phyloP scores from a whole-genome alignment of 305 asterid species.

The Fraxinus dipetala region DNA sequence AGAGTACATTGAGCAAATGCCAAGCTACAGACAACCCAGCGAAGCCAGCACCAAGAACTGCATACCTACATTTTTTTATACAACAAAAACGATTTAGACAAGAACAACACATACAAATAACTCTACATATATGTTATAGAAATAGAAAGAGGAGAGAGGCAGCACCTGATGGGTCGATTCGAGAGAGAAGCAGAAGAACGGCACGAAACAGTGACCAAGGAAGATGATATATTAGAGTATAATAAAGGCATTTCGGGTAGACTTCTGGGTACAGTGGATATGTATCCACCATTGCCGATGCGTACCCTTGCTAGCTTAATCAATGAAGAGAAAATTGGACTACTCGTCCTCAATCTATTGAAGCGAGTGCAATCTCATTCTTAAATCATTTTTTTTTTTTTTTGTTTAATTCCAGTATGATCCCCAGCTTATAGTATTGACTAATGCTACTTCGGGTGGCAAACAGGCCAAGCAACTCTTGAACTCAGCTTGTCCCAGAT shows the following conservation, averaged over 20 bases:
- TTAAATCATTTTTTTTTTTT: neutral
- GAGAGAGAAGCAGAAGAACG: conserved; percentile 31
- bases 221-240: neutral
- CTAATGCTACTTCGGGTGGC: neutral
- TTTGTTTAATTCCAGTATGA: neutral
- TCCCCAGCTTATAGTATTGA: neutral
- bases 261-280: neutral
- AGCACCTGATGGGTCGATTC: conserved; percentile 38
- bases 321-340: neutral
- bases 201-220: neutral
- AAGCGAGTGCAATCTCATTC: neutral
- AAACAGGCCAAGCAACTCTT: neutral
- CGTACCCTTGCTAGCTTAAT: neutral
- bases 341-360: neutral
- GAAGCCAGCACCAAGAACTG: conserved; percentile 98
- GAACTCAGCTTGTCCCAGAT: neutral
- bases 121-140: neutral
- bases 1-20: conserved; percentile 77
- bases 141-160: neutral
- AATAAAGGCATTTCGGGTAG: neutral
- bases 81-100: neutral
- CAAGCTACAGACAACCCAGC: conserved; percentile 93
- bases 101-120: neutral
- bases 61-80: conserved; percentile 47
- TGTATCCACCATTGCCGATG: neutral